Evolutionary conservation across 108 stramenopile species (phyloP).

Genomic region (Fragilaria radians): DNA sequence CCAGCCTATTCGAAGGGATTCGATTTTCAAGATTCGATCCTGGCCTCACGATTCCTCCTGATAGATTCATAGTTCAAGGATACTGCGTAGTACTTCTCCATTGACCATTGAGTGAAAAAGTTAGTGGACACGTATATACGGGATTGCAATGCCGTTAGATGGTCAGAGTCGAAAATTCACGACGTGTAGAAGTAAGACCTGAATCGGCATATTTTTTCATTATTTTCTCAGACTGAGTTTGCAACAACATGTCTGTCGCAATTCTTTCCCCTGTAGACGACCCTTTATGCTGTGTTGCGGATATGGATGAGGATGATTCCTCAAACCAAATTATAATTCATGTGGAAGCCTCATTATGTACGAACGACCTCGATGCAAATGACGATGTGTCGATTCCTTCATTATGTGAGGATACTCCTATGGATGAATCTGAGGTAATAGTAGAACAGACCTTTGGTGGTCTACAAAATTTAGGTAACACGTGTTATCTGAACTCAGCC

Average conservation of each 20-base stretch:
- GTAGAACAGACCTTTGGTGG: constrained; percentile 4
- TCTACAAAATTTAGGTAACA: constrained; percentile 66
- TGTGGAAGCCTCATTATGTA: background rate
- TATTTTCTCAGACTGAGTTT: background rate
- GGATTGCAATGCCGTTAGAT: too few relatives aligned
- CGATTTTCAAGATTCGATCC: too few relatives aligned
- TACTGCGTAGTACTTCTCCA: too few relatives aligned
- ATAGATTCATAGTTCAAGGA: too few relatives aligned
- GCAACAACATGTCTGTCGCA: background rate
- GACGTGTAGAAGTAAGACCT: background rate
- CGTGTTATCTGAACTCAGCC: constrained; percentile 75
- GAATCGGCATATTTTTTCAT: background rate
- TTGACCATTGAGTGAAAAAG: too few relatives aligned
- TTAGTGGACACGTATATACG: too few relatives aligned
- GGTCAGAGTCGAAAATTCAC: constrained; percentile 2
- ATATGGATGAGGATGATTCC: background rate
- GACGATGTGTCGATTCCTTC: background rate
- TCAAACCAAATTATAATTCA: background rate
- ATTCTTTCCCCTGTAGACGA: background rate
- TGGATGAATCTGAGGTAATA: background rate
- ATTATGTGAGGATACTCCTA: background rate
- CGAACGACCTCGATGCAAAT: background rate
- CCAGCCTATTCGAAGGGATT: too few relatives aligned
- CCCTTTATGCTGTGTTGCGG: background rate
- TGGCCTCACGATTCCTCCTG: too few relatives aligned